These are phyloP conservation scores for Citrullus colocynthis DNA, from an alignment of 306 rosid species.

Conservation along the genomic window DNA sequence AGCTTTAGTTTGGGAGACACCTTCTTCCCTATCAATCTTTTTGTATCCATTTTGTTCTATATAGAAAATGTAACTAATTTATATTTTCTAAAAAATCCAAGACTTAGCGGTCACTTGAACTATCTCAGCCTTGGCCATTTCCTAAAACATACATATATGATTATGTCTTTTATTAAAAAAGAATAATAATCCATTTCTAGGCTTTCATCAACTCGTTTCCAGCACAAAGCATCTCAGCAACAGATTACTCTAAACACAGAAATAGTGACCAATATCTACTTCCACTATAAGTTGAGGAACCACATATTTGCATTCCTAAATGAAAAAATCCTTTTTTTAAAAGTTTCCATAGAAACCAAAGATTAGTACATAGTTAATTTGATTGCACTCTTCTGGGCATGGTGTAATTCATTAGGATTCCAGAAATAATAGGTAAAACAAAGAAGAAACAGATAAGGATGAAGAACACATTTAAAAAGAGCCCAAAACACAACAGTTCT, in stretches of 20 bases:
- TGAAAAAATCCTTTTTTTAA: neutral
- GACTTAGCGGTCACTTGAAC: neutral
- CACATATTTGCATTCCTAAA: neutral
- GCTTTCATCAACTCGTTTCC: neutral
- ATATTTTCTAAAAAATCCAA: neutral
- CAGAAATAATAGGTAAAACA: neutral
- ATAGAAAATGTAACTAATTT: neutral
- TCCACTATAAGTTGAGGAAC: neutral
- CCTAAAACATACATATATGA: neutral
- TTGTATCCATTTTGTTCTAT: neutral
- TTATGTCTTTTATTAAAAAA: neutral
- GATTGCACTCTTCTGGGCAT: neutral
- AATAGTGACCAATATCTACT: neutral
- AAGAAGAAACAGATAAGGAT: neutral
- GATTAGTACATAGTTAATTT: neutral
- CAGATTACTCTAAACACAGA: neutral
- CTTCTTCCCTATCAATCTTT: neutral
- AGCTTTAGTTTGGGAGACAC: neutral
- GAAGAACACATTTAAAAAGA: neutral
- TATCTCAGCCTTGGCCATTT: neutral
- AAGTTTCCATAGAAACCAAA: neutral
- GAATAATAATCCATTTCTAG: neutral
- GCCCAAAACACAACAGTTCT: neutral
- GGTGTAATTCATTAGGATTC: neutral
- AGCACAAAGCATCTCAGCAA: neutral